Evolutionary conservation across 768 basidiomycete genomes (phyloP).

Genomic region (Rhodocollybia butyracea): DNA sequence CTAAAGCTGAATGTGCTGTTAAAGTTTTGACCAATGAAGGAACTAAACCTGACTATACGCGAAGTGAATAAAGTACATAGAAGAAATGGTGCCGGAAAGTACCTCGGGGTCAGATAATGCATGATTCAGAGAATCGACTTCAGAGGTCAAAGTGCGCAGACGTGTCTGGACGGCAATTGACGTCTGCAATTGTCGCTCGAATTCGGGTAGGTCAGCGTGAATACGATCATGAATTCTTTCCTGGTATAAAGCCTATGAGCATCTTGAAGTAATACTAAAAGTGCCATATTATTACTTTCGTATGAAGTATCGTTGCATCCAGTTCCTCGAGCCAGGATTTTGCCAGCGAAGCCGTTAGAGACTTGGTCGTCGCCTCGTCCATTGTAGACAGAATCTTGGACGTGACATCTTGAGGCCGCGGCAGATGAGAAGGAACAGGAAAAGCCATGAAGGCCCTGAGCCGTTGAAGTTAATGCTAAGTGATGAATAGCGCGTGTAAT

Average conservation of each 20-base stretch:
- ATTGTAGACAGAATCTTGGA: conserved; percentile 70
- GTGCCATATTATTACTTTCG: conserved; percentile 50
- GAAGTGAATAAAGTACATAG: conserved; percentile 13
- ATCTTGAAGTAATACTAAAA: conserved; percentile 7
- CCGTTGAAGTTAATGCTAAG: background rate
- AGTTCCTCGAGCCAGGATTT: conserved; percentile 72
- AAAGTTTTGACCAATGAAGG: conserved; percentile 55
- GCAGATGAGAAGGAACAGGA: conserved; percentile 67
- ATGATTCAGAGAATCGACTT: conserved; percentile 50
- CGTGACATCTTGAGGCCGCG: conserved; percentile 67
- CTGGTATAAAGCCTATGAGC: conserved; percentile 34
- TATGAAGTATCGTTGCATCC: conserved; percentile 63
- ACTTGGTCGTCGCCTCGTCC: conserved; percentile 54
- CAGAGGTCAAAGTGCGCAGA: conserved; percentile 43
- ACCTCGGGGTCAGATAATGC: conserved; percentile 63
- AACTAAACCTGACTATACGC: conserved; percentile 61
- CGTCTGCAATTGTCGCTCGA: conserved; percentile 59
- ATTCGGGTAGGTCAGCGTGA: conserved; percentile 56
- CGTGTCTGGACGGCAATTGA: conserved; percentile 65
- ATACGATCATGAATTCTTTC: conserved; percentile 72
- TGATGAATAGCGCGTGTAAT: background rate
- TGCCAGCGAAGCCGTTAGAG: conserved; percentile 58
- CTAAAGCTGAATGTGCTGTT: conserved; percentile 56
- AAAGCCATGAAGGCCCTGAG: conserved; percentile 57
- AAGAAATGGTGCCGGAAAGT: conserved; percentile 13